Conservation (phyloP, 1,284 basidiomycete species). For the Microbotryomycetes sp. region DNA sequence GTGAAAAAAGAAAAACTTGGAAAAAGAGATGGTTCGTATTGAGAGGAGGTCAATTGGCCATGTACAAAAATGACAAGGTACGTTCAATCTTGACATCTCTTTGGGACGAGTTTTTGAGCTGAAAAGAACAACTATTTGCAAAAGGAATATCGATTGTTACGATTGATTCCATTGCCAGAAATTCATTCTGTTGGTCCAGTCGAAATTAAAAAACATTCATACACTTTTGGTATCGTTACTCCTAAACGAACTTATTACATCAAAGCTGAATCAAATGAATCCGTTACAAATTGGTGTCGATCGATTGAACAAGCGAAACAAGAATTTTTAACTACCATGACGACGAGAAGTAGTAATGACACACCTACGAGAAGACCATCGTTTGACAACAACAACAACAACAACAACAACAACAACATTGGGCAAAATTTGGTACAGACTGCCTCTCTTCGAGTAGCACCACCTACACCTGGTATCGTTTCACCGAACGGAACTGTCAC, state of each 20-base stretch:
- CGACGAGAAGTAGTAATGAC: constrained; percentile 49
- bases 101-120: too few species aligned
- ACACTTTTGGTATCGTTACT: constrained; percentile 89
- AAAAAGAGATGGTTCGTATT: constrained; percentile 99
- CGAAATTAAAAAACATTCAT: constrained; percentile 77
- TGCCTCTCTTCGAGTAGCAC: constrained; percentile 48
- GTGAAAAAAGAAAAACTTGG: constrained; percentile 95
- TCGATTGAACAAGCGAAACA: constrained; percentile 72
- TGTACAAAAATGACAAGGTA: constrained; percentile 83
- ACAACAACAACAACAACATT: not conserved
- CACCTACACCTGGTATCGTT: not conserved
- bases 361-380: constrained; percentile 47
- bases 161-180: constrained; percentile 78
- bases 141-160: constrained; percentile 79
- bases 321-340: constrained; percentile 53
- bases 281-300: constrained; percentile 68
- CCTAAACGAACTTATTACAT: constrained; percentile 89
- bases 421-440: too few species aligned
- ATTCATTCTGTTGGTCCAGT: constrained; percentile 87
- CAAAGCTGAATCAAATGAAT: constrained; percentile 63
- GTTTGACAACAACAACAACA: constrained; percentile 31
- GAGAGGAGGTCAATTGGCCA: constrained; percentile 81
- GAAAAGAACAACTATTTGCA: too few species aligned
- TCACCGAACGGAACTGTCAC: not conserved
- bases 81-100: constrained; percentile 8